Evolutionary conservation across 1,284 basidiomycete species (phyloP), one percentile per base, ranked within the genome.

Genomic region (Phylloboletellus chloephorus): DNA sequence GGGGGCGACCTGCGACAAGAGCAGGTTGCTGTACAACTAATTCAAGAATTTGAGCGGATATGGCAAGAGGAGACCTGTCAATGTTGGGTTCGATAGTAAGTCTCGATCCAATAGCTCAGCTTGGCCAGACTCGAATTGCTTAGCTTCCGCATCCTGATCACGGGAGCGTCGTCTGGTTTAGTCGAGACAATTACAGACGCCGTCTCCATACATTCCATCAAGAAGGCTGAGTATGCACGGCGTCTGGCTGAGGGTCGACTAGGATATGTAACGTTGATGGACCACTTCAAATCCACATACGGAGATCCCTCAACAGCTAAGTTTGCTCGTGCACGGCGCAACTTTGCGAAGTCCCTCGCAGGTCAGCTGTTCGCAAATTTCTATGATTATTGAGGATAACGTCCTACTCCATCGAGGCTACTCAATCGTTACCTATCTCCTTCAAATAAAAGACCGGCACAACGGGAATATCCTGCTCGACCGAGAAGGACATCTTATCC

Each of bases 391-490:
- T 5, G 8, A 22, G 7, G 29, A 13, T 25, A 7, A 31, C 8
- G 22, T 38, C 24, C 13, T 8, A 31, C 6, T 22, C 13, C 19
- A 13, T 34, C 35, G 48, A 87, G 89, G 90, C 9, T 98, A 98
- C 64, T 96, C 92, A 1, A 74, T 98, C 47, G 83, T 98, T 32
- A 94, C 91, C 9, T 98, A 91, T 64, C 79, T 98, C 16, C 76
- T 99, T 3, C 96, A 98, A 69, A 89, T 99, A 66, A 99, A 99
- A 66, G 95, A 98, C 66, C 79, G 96, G 17, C 96, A 99, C 61
- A 99, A 99, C 57, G 96, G 96, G 33, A 99, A 98, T 61, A 98
- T 99, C 46, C 76, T 99, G 4, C 71, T 99, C 26, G 96, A 98
- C 64, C 79, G 90, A 39, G 89, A 96, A 35, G 96, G 96, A 0